Percentiles rank a stretch among this genome's conserved stretches.
Conservation (phyloP, 371 early-diverging fungal genomes). For the Furculomyces boomerangus region DNA sequence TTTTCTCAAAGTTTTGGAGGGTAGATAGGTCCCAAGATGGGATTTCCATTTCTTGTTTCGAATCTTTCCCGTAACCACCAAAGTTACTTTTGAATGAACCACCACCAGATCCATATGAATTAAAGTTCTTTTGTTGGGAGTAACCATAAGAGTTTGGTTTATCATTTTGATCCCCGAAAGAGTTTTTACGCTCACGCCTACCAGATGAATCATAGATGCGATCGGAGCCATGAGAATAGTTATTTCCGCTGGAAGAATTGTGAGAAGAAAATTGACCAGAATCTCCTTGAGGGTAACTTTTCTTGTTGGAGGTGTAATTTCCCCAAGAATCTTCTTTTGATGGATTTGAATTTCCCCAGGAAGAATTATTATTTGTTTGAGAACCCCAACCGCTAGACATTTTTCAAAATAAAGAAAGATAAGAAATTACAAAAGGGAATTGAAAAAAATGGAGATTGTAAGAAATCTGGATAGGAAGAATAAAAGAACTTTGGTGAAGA, state of each 20-base stretch:
- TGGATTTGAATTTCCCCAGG: background rate
- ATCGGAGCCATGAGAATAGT: constrained; percentile 4
- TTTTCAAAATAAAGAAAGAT: background rate
- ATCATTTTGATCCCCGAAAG: background rate
- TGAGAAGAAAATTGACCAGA: background rate
- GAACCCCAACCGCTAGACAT: constrained; percentile 1
- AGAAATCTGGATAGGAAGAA: background rate
- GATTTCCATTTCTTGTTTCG: background rate
- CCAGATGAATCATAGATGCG: background rate
- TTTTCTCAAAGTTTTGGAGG: constrained; percentile 74
- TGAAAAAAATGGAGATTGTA: background rate
- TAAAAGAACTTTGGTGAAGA: background rate
- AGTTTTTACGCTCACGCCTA: background rate
- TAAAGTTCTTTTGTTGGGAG: background rate
- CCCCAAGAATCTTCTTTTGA: background rate
- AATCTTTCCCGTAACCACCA: background rate
- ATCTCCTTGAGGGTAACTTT: too few relatives aligned
- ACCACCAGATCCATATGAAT: background rate
- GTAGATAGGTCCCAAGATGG: constrained; percentile 40
- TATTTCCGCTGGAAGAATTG: background rate
- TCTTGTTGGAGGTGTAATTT: background rate
- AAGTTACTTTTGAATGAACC: background rate
- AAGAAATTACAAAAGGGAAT: background rate
- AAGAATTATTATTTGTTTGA: background rate
- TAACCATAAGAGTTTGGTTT: background rate